Evolutionary conservation across 2,329 filamentous ascomycete species (phyloP), one percentile per base, ranked within the genome.

Genomic region (Didymella glomerata): DNA sequence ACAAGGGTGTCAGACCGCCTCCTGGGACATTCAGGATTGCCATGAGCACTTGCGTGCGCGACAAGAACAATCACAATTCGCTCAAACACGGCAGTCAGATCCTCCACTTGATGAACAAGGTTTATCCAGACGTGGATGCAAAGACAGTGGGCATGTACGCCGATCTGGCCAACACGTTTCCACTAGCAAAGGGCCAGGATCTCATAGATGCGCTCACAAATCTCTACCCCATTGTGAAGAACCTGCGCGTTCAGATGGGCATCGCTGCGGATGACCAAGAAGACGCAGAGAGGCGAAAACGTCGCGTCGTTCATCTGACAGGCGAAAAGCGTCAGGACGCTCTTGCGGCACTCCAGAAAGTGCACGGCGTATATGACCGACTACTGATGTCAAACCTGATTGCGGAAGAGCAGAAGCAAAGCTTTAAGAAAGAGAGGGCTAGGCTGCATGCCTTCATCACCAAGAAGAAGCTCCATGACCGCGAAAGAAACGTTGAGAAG

Each of bases 51-150:
- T 97, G 93, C 75, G 79, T 86, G 24, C 85, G 89, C 56, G 92
- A 97, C 80, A 89, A 88, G 70, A 87, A 88, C 54, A 97, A 96
- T 74, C 81, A 76, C n/a, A 85, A 88, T 51, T 85, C 86, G 22
- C 84, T 96, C 64, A 77, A 81, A 3, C 83, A 90, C 64, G 90
- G 91, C 4, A 86, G 82, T 49, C 76, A 81, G 49, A 81, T 96
- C 25, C 78, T 97, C 28, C 81, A 87, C 11, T 63, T 68, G 28
- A 76, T 76, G 73, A 62, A 48, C 11, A 53, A 61, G 11, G 63
- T 63, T 1, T 60, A 75, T 10, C 68, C 69, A 36, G 71, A 77
- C 45, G 68, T 60, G 9, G 74, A 77, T 51, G 25, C 70, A 2
- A 76, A 73, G 50, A 60, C 67, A 6, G 68, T 70, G 14, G 54